Percentiles rank a stretch among this genome's conserved stretches.
Conservation (phyloP, 352 stramenopile genomes). For the Phytophthora melonis region DNA sequence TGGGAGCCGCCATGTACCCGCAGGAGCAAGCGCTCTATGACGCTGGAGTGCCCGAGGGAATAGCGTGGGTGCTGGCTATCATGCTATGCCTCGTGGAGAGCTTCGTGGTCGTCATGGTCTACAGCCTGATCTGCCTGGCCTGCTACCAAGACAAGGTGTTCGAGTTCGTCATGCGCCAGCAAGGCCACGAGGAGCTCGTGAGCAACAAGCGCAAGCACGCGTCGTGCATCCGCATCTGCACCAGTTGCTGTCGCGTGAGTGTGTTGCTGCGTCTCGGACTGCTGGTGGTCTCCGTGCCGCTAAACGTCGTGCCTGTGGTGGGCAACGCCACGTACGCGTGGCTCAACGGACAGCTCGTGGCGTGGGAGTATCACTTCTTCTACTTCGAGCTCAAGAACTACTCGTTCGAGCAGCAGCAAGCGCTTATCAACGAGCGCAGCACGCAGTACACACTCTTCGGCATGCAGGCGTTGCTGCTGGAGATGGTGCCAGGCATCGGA, state of each 20-base stretch:
- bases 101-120: constrained; percentile 65
- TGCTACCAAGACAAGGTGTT: constrained; percentile 70
- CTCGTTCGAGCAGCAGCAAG: constrained; percentile 57
- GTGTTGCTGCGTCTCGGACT: constrained; percentile 53
- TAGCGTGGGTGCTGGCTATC: constrained; percentile 62
- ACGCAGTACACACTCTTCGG: constrained; percentile 61
- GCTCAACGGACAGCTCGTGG: constrained; percentile 61
- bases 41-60: constrained; percentile 41
- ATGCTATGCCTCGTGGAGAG: constrained; percentile 65
- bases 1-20: constrained; percentile 49
- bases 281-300: constrained; percentile 54
- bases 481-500: constrained; percentile 63
- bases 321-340: constrained; percentile 60
- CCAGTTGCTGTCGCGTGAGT: constrained; percentile 55
- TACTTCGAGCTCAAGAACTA: constrained; percentile 71
- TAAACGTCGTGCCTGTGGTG: constrained; percentile 66
- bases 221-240: constrained; percentile 51
- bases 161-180: constrained; percentile 51
- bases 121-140: constrained; percentile 53
- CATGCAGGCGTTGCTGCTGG: constrained; percentile 63
- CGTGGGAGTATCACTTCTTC: constrained; percentile 70
- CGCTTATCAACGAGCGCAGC: constrained; percentile 48
- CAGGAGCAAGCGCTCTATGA: constrained; percentile 51
- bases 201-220: constrained; percentile 45
- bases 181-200: constrained; percentile 53